Evolutionary conservation across 352 stramenopile genomes (phyloP), one percentile per base, ranked within the genome.

Genomic region (Globisporangium lucens): DNA sequence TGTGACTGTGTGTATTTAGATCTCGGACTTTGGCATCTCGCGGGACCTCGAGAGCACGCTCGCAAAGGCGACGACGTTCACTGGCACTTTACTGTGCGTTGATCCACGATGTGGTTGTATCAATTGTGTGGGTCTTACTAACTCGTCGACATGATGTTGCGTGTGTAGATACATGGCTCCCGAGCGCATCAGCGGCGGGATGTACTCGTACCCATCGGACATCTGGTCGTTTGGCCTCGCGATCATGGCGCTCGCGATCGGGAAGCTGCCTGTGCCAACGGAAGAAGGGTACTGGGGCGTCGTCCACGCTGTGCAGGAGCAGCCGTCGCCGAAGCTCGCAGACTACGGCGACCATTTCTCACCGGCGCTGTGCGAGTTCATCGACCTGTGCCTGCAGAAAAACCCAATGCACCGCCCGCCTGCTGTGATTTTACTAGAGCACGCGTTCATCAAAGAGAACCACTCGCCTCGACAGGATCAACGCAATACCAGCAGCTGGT

Each of bases 251-350:
- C 91, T 89, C 62, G 90, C 89, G 4, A 85, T 97, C n/a, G 91
- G 91, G 17, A 85, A 89, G 27, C 73, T 97, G 15, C 90, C 91
- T 1, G 84, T 97, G 9, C 84, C 89, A 9, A 89, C 81, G 3
- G 80, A 91, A 67, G 83, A 92, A 52, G 92, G 84, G 22, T 97
- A 97, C 74, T 98, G 91, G 89, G 85, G 81, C n/a, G 82, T 98
- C 15, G 83, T 98, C 6, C 85, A 95, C 51, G 85, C 87, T 0
- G 83, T 93, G 0, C 83, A 93, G 69, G 84, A 93, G 67, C 80
- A 93, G 68, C 83, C 87, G 15, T 92, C 84, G 8, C 85, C 87
- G 4, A 69, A 78, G 22, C 75, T 95, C 13, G 46, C 72, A 0
- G 83, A 93, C 60, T 95, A 86, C 63, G 80, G 83, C 9, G 74